Evolutionary conservation across 768 basidiomycete genomes (phyloP).

Genomic region (Lyophyllum semitale): DNA sequence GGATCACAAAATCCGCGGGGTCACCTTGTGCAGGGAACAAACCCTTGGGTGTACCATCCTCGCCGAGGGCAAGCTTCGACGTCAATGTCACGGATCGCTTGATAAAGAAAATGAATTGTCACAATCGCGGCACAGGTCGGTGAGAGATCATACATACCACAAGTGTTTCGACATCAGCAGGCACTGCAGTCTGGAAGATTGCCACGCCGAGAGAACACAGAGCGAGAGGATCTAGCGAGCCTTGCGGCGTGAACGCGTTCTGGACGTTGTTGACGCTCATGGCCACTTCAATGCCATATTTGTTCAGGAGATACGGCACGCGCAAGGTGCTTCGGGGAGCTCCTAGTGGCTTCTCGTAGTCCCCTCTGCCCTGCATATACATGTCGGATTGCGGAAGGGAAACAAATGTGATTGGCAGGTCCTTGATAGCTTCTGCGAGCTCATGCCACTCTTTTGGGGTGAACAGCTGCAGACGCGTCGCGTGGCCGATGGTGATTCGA

Average conservation of each 20-base stretch:
- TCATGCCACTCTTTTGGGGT: slow-evolving; percentile 45
- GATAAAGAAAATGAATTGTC: slow-evolving; percentile 9
- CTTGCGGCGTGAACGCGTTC: slow-evolving; percentile 73
- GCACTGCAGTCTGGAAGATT: slow-evolving; percentile 59
- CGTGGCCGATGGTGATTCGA: slow-evolving; percentile 59
- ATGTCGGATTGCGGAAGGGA: slow-evolving; percentile 65
- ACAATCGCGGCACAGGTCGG: neutral
- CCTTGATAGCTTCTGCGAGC: slow-evolving; percentile 39
- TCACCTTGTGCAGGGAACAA: slow-evolving; percentile 42
- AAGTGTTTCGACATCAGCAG: slow-evolving; percentile 44
- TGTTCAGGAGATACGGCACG: slow-evolving; percentile 45
- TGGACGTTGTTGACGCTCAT: slow-evolving; percentile 67
- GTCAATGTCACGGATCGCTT: slow-evolving; percentile 55
- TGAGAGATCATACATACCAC: slow-evolving; percentile 33
- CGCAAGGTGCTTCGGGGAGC: slow-evolving; percentile 57
- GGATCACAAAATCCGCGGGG: slow-evolving; percentile 58
- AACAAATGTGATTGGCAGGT: slow-evolving; percentile 54
- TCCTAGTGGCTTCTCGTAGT: slow-evolving; percentile 34
- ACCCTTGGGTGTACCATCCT: slow-evolving; percentile 21
- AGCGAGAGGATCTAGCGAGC: slow-evolving; percentile 60
- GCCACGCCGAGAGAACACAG: slow-evolving; percentile 60
- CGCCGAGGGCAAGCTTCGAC: slow-evolving; percentile 53
- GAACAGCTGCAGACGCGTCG: slow-evolving; percentile 59
- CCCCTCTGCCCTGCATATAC: slow-evolving; percentile 64
- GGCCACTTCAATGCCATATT: slow-evolving; percentile 49